Percentiles rank a stretch among this genome's conserved stretches.
Conservation (phyloP, 495 filamentous ascomycete species). For the Podospora bellae-mahoneyi region DNA sequence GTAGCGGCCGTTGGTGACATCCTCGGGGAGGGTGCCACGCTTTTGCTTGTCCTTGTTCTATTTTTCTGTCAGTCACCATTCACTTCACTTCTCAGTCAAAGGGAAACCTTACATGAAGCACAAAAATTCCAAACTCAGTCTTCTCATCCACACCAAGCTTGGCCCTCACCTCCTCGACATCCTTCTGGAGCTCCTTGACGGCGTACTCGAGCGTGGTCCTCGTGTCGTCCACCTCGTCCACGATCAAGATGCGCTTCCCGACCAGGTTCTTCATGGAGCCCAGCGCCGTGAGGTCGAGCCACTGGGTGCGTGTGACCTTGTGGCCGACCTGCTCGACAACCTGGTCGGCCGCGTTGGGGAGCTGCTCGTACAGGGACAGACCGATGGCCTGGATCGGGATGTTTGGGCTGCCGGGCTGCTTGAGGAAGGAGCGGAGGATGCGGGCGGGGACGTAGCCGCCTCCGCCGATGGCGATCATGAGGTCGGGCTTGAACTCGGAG, state of each 20-base stretch:
- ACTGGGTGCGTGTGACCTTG: constrained; percentile 96
- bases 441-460: constrained; percentile 96
- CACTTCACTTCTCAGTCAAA: background rate
- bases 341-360: constrained; percentile 54
- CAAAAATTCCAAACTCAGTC: constrained; percentile 89
- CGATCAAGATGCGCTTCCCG: constrained; percentile 95
- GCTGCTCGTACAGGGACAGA: constrained; percentile 90
- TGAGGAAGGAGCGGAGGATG: constrained; percentile 97
- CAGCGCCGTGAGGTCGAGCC: constrained; percentile 86
- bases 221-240: constrained; percentile 98
- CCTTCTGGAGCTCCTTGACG: constrained; percentile 91
- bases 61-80: constrained; percentile 4
- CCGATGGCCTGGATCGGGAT: constrained; percentile 99
- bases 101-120: constrained; percentile 73
- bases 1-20: constrained; percentile 78
- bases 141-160: constrained; percentile 63
- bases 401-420: constrained; percentile 80
- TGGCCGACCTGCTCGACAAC: constrained; percentile 71
- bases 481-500: constrained; percentile 77
- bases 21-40: constrained; percentile 80
- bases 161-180: constrained; percentile 78
- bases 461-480: constrained; percentile 98
- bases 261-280: constrained; percentile 87
- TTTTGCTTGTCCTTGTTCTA: constrained; percentile 96
- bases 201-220: constrained; percentile 96